Evolutionary conservation across 1,284 basidiomycete genomes (phyloP), one percentile per base, ranked within the genome.

Genomic region (Filobasidium uniguttulatum): DNA sequence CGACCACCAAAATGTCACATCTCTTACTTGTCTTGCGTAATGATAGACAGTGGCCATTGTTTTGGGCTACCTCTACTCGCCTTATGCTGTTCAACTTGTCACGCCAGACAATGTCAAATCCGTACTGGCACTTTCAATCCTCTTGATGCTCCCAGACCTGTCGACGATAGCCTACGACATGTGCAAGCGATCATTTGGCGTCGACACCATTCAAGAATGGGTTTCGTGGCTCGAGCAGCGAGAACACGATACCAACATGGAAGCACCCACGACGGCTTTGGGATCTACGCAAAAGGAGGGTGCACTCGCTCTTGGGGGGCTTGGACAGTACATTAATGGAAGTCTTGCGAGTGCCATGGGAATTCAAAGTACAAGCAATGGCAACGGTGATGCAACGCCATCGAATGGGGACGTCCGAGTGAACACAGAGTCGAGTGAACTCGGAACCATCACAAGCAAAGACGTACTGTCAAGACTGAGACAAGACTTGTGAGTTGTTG

Each of bases 131-230:
- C 82, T 84, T 37, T 82, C 81, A 5, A 83, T 81, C 66, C 73
- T 87, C 33, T 77, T 89, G 40, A 84, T 82, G 37, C 83, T 89
- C 81, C 78, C 85, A 38, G 84, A 88, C 40, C 72, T 89, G 26
- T 82, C 79, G 64, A 74, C 75, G 57, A 80, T 81, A 60, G 78
- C 85, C n/a, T 88, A 87, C 66, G 76, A 79, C 48, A 71, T 79
- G 48, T 85, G 81, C 72, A 75, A 77, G 57, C 78, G 77, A 55
- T 82, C 82, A 43, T 80, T 90, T 68, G 75, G 73, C 36, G 72
- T 80, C 56, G 79, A 82, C 52, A 84, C 77, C 44, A 80, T 89
- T 59, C 66, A 74, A 44, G 75, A 77, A 45, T 87, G 83, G 81
- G 73, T 89, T 41, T 74, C 80, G 54, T 88, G 88, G 69, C 69